Conservation (phyloP, 2,329 filamentous ascomycete genomes). For the Zelopaecilomyces penicillatus region DNA sequence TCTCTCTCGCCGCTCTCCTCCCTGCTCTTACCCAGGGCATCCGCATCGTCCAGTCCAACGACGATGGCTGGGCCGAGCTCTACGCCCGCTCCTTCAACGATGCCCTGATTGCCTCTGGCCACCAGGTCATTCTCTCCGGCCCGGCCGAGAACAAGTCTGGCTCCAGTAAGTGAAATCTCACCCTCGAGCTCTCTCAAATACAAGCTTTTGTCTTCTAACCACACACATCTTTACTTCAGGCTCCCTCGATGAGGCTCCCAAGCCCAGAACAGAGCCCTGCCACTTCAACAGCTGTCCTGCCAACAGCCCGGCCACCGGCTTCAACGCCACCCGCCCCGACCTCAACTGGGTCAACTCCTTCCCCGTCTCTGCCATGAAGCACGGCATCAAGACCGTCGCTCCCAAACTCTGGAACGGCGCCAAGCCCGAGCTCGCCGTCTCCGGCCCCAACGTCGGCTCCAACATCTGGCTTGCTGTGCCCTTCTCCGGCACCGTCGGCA, state of each 20-base stretch:
- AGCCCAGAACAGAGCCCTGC: conserved; percentile 41
- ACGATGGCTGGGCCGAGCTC: conserved; percentile 66
- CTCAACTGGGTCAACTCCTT: conserved; percentile 67
- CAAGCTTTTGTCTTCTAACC: too few relatives aligned
- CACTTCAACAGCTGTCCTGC: conserved; percentile 54
- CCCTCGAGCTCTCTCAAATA: too few relatives aligned
- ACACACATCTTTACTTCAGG: conserved; percentile 28
- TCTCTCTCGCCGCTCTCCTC: conserved; percentile 13
- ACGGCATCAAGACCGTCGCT: conserved; percentile 6
- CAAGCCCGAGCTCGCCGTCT: conserved; percentile 53
- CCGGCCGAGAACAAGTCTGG: conserved; percentile 61
- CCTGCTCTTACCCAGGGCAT: conserved; percentile 23
- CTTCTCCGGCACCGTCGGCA: conserved; percentile 61
- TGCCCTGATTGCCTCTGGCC: conserved; percentile 43
- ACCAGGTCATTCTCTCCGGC: conserved; percentile 55
- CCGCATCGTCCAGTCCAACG: conserved; percentile 58
- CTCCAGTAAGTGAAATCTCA: conserved; percentile 32
- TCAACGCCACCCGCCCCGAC: conserved; percentile 46
- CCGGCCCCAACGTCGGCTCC: conserved; percentile 52
- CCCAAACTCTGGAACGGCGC: conserved; percentile 23
- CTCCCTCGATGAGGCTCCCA: conserved; percentile 39
- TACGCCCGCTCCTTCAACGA: conserved; percentile 55
- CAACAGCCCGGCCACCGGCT: conserved; percentile 46
- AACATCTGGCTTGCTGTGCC: conserved; percentile 49
- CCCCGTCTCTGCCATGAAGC: conserved; percentile 39